phyloP scores from a whole-genome alignment of 2,329 filamentous ascomycete species.

The Gaeumannomyces sp. region DNA sequence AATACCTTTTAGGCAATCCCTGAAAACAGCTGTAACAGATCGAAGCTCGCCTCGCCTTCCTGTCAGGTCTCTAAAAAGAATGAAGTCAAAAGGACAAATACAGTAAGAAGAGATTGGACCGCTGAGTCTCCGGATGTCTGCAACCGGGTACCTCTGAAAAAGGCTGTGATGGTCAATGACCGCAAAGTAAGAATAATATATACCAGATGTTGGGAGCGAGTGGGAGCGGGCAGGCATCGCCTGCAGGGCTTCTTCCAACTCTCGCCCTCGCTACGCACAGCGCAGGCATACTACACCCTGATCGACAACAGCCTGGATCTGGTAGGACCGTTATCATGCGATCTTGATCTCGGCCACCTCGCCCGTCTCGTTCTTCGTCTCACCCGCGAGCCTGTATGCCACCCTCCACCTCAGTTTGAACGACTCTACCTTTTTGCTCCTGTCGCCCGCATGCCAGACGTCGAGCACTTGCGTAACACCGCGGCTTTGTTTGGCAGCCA shows the following conservation, averaged over 20 bases:
- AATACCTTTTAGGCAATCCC: no score
- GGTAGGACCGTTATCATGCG: conserved; percentile 35
- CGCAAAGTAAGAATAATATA: neutral
- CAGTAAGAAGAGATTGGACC: no score
- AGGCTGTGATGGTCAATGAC: neutral
- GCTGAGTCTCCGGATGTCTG: no score
- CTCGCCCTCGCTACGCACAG: neutral
- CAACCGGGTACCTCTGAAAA: no score
- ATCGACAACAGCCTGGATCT: neutral
- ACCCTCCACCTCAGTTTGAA: conserved; percentile 89
- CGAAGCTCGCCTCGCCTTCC: no score
- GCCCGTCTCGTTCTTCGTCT: conserved; percentile 71
- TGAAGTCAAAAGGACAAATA: no score
- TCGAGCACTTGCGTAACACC: conserved; percentile 79
- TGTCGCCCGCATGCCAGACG: conserved; percentile 66
- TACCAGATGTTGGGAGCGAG: neutral
- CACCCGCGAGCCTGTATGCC: conserved; percentile 60
- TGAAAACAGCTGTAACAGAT: no score
- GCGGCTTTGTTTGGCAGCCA: conserved; percentile 64
- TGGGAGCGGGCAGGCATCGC: neutral
- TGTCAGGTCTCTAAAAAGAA: no score
- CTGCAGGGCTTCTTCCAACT: neutral
- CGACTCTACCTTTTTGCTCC: conserved; percentile 60
- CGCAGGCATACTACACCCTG: neutral
- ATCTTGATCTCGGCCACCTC: conserved; percentile 76